Percentiles rank a stretch among this genome's conserved stretches.
phyloP scores from a whole-genome alignment of 345 rosid species.

The Citrus cavaleriei region DNA sequence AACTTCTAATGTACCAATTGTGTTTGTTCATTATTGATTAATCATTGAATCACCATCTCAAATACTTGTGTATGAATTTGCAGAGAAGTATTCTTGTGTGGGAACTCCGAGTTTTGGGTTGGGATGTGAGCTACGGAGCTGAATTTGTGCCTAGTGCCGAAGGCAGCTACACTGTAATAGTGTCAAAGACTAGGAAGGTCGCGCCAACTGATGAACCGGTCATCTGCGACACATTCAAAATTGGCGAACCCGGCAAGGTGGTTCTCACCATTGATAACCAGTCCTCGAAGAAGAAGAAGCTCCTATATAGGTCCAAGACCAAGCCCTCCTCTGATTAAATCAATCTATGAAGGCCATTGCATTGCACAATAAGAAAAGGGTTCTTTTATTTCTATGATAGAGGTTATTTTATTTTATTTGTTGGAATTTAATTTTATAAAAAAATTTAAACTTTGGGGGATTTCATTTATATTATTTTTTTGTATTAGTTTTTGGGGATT shows the following conservation, averaged over 20 bases:
- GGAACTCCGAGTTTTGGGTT: constrained; percentile 82
- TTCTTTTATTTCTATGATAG: constrained; percentile 12
- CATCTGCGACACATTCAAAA: constrained; percentile 56
- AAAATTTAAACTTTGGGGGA: constrained; percentile 12
- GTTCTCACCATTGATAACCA: constrained; percentile 73
- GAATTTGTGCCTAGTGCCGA: constrained; percentile 68
- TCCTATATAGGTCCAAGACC: constrained; percentile 82
- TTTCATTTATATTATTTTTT: constrained; percentile 3
- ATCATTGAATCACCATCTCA: not conserved
- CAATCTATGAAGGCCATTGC: constrained; percentile 3
- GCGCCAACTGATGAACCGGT: constrained; percentile 54
- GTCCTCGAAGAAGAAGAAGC: constrained; percentile 81
- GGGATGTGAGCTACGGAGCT: constrained; percentile 75
- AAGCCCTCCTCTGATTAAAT: constrained; percentile 37
- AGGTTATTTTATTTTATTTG: not conserved
- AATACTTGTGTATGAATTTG: not conserved
- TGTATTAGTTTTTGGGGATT: constrained; percentile 8
- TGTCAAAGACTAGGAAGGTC: constrained; percentile 63
- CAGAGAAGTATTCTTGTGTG: constrained; percentile 54
- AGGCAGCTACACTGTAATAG: constrained; percentile 70
- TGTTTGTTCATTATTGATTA: not conserved
- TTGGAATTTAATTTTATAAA: constrained; percentile 7
- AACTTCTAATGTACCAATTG: not conserved
- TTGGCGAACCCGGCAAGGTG: constrained; percentile 64
- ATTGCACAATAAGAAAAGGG: constrained; percentile 16